Evolutionary conservation across 2,329 filamentous ascomycete genomes (phyloP), one percentile per base, ranked within the genome.

Genomic region (Verticillium nubilum): DNA sequence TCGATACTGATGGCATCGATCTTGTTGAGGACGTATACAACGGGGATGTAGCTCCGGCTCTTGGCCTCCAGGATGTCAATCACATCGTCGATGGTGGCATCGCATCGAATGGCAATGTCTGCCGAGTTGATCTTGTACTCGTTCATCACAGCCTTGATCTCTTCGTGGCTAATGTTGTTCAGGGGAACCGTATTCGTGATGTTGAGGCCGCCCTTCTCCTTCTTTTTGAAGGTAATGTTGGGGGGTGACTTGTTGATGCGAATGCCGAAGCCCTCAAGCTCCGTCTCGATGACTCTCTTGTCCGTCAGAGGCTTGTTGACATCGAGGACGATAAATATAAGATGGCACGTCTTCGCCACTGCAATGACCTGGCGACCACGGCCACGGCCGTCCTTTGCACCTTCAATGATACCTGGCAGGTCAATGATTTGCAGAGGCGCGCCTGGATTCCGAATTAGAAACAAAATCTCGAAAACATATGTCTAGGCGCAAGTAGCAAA

Each of bases 191-290:
- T 99, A 76, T 86, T 95, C n/a, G 93, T 97, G 71, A 99, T 95
- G 70, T 91, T 93, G 71, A 99, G 86, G 35, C 95, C 95, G 67
- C 95, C 95, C 79, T 98, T 98, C 77, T 99, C 95, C 82, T 99
- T 99, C 83, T 99, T 99, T 78, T 89, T 96, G 82, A 97, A 97
- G n/a, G 95, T 91, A 70, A 99, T 99, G 74, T 99, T 99, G 47
- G 95, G 95, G 27, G 95, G 95, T 68, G 87, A 79, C 80, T 98
- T 99, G 82, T 99, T 99, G 80, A 98, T 94, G 59, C 95, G 86
- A 72, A 99, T 97, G 33, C 95, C 95, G 69, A 99, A 99, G 7
- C 95, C 95, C 74, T 99, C 95, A 72, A 99, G 77, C 78, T 99
- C 95, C 57, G 86, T 83, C 77, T 99, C 95, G 70, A 99, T 99